These are phyloP conservation scores for Podospora pseudoanserina DNA, from an alignment of 495 filamentous ascomycete species.

Conservation along the genomic window DNA sequence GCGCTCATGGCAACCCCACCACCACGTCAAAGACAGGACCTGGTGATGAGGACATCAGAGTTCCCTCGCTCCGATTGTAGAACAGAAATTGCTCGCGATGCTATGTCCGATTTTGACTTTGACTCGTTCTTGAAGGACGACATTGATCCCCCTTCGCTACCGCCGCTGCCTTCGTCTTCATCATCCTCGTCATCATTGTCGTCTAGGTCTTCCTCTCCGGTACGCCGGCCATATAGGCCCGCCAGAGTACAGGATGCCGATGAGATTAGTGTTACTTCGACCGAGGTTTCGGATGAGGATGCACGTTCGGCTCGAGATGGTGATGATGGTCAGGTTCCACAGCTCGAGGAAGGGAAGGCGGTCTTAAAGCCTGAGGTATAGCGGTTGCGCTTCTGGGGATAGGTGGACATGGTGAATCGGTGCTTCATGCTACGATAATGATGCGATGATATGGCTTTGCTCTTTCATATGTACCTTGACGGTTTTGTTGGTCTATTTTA, in stretches of 20 bases:
- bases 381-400: neutral
- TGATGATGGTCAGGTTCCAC: neutral
- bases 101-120: neutral
- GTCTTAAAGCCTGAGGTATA: neutral
- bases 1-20: neutral
- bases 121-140: neutral
- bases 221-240: neutral
- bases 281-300: neutral
- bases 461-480: neutral
- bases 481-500: neutral
- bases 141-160: neutral
- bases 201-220: neutral
- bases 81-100: too few relatives aligned
- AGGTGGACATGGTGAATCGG: neutral
- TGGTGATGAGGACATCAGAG: too few relatives aligned
- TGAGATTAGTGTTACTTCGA: neutral
- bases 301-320: neutral
- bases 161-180: neutral
- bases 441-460: neutral
- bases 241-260: conserved; percentile 1
- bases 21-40: neutral
- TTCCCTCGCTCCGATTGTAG: too few relatives aligned
- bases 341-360: neutral
- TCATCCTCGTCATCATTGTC: neutral
- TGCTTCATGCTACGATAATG: neutral